Conservation (phyloP, 2,329 filamentous ascomycete species). For the Aspergillus tamarii region DNA sequence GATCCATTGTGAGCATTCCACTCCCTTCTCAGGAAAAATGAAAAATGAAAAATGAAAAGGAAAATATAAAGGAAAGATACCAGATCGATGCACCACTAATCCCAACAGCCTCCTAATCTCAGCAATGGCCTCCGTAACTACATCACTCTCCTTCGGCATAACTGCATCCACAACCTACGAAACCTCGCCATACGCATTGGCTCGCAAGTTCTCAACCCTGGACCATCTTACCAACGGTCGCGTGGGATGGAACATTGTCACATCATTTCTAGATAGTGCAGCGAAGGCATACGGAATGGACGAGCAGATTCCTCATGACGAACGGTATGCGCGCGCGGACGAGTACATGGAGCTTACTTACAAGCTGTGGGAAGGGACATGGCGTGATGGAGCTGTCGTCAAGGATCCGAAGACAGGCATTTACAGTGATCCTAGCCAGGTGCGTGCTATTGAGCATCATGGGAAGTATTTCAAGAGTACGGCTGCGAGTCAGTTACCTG, state of each 20-base stretch:
- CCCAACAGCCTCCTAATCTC: conserved; percentile 34
- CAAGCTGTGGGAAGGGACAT: conserved; percentile 56
- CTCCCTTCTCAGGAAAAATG: background rate
- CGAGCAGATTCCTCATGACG: conserved; percentile 48
- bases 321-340: conserved; percentile 49
- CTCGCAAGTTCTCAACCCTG: conserved; percentile 54
- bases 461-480: conserved; percentile 40
- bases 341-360: conserved; percentile 47
- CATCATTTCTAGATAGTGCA: conserved; percentile 47
- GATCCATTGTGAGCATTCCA: conserved; percentile 33
- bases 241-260: conserved; percentile 56
- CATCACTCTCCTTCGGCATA: conserved; percentile 51
- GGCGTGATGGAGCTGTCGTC: conserved; percentile 42
- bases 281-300: conserved; percentile 47
- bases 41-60: background rate
- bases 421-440: conserved; percentile 20
- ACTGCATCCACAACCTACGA: conserved; percentile 58
- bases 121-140: conserved; percentile 49
- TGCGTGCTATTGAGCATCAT: conserved; percentile 35
- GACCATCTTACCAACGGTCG: conserved; percentile 55
- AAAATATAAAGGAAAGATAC: background rate
- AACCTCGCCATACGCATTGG: conserved; percentile 53
- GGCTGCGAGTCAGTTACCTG: conserved; percentile 40
- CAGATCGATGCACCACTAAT: background rate
- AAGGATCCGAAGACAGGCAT: conserved; percentile 15